Conservation (phyloP, 192 early-diverging fungal genomes). For the Coemansia sp. region DNA sequence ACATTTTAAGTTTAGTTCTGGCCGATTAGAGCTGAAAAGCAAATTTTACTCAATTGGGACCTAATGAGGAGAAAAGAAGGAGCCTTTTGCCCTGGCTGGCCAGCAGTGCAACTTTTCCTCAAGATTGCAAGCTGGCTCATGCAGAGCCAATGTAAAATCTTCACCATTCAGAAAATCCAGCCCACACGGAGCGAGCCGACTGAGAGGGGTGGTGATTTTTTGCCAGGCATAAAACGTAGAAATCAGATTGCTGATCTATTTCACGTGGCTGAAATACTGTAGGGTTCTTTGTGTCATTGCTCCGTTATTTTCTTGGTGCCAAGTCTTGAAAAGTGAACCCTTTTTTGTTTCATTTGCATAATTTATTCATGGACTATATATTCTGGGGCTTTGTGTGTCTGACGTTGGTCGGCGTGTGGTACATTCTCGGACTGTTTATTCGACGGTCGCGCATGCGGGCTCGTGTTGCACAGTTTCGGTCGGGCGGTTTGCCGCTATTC, state of each 20-base stretch:
- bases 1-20: slow-evolving; percentile 42
- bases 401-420: slow-evolving; percentile 40
- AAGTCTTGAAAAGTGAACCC: not conserved
- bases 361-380: slow-evolving; percentile 29
- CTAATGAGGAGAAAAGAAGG: slow-evolving; percentile 52
- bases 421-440: slow-evolving; percentile 39
- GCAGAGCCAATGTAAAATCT: slow-evolving; percentile 35
- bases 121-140: not conserved
- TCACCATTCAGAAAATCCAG: slow-evolving; percentile 3
- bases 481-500: slow-evolving; percentile 15
- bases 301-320: not conserved
- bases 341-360: slow-evolving; percentile 8
- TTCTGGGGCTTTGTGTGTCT: slow-evolving; percentile 38
- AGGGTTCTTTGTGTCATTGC: no score
- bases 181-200: no score
- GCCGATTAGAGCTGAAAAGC: slow-evolving; percentile 21
- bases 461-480: slow-evolving; percentile 27
- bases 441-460: slow-evolving; percentile 32
- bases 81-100: slow-evolving; percentile 18
- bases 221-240: no score
- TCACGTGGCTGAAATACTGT: no score
- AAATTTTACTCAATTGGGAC: slow-evolving; percentile 19
- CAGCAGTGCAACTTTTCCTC: slow-evolving; percentile 2
- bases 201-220: no score
- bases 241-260: no score